Evolutionary conservation across 345 rosid species (phyloP).

Genomic region (Acer campestre): DNA sequence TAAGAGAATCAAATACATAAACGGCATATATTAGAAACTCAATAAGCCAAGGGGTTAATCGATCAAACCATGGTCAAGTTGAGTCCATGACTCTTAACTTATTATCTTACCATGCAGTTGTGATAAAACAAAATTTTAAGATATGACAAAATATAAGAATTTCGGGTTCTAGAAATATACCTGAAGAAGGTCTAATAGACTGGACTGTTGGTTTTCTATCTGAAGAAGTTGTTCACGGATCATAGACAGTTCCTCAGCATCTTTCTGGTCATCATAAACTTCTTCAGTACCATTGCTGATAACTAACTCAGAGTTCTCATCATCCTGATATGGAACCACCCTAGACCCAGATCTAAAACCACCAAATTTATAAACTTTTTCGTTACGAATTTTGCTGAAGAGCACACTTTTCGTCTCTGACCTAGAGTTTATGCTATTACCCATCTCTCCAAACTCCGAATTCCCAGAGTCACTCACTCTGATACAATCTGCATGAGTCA

Average conservation of each 20-base stretch:
- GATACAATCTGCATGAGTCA: slow-evolving; percentile 26
- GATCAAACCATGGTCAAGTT: not conserved
- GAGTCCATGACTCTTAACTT: not conserved
- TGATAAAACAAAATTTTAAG: not conserved
- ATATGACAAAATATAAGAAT: not conserved
- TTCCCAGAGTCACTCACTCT: slow-evolving; percentile 25
- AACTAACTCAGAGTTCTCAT: slow-evolving; percentile 39
- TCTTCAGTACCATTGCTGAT: slow-evolving; percentile 32
- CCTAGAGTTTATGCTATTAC: slow-evolving; percentile 25
- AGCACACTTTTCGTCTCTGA: slow-evolving; percentile 52
- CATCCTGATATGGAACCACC: slow-evolving; percentile 60
- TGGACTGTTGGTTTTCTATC: slow-evolving; percentile 87
- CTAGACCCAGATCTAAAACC: slow-evolving; percentile 57
- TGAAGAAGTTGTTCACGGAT: slow-evolving; percentile 75
- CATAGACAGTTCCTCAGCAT: slow-evolving; percentile 58
- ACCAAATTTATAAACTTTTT: slow-evolving; percentile 40
- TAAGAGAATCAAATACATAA: not conserved
- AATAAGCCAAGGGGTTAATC: not conserved
- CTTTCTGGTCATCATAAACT: slow-evolving; percentile 50
- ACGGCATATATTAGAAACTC: not conserved
- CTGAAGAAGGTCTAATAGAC: slow-evolving; percentile 80
- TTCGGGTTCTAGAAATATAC: slow-evolving; percentile 38
- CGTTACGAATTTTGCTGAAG: slow-evolving; percentile 33
- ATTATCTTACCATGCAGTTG: not conserved
- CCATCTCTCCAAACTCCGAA: slow-evolving; percentile 32